Base-by-base conservation (phyloP, 306 rosid genomes). In the Spatholobus suberectus region DNA sequence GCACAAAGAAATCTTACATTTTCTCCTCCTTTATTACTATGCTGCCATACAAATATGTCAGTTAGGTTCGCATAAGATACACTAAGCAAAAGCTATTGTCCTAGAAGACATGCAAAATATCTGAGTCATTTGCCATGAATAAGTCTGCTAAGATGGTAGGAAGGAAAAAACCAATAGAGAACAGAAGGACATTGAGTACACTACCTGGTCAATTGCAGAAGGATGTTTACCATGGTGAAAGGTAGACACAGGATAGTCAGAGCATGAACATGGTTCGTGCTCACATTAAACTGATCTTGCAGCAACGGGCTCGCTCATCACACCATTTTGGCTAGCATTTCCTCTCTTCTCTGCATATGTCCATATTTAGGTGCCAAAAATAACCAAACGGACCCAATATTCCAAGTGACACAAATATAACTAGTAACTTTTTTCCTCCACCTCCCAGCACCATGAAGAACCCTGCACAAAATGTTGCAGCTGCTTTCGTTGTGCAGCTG, bases 181-280 rank as follows among this genome's bases (percentile, higher is more conserved):
- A 70, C 14, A 41, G 47, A 79, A 23, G 41, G 73, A 66, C 70
- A 57, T 66, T n/a, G 70, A 5, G 63, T 47, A 49, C 37, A 76
- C 52, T 89, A 89, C 99, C 98, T 96, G 99, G 87, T 96, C 94
- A 41, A 96, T 90, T 46, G 98, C 93, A 71, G 99, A 90, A 76
- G 99, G 98, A 75, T 90, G 76, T 83, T 96, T 96, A 62, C 89
- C 89, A 29, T 96, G 99, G 90, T 96, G 98, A 83, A 96, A 96
- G 24, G 97, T 96, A 71, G 99, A 96, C 12, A 96, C 97, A 14
- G 99, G 85, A 92, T 84, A 78, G 99, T 98, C 66, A 96, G 79
- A 66, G 99, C 98, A 41, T 96, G 98, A 81, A 93, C 99, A 81
- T 96, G 99, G 76, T 94, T 96, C 93, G 90, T 76, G 91, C 99